Evolutionary conservation across 805 yeast genomes (phyloP).

Genomic region (Alloascoidea africana): DNA sequence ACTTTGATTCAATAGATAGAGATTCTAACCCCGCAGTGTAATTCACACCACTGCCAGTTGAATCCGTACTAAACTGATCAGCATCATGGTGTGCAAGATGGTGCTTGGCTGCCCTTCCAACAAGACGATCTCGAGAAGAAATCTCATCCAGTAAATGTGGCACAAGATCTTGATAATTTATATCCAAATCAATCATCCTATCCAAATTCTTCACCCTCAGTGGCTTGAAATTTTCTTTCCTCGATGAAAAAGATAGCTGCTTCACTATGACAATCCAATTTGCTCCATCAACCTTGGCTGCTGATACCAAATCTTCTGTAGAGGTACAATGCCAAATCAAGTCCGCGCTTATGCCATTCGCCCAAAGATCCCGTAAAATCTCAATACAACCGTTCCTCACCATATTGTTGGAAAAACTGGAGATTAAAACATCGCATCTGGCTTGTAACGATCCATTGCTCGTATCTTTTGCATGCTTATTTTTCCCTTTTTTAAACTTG

Average conservation of each 20-base stretch:
- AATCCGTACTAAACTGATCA: not conserved
- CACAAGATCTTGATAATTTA: slow-evolving; percentile 53
- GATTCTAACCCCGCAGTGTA: not conserved
- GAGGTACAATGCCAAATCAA: slow-evolving; percentile 20
- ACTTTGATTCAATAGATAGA: not conserved
- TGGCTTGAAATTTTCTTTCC: slow-evolving; percentile 54
- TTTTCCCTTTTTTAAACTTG: slow-evolving; percentile 1
- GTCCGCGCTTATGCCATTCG: slow-evolving; percentile 67
- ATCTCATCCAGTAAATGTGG: slow-evolving; percentile 22
- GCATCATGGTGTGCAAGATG: not conserved
- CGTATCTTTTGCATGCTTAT: slow-evolving; percentile 4
- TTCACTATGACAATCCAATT: slow-evolving; percentile 68
- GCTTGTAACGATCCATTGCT: slow-evolving; percentile 28
- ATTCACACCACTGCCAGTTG: not conserved
- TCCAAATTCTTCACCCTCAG: slow-evolving; percentile 53
- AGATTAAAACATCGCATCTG: slow-evolving; percentile 72
- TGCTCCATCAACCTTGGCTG: slow-evolving; percentile 56
- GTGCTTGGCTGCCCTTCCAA: not conserved
- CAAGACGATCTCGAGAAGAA: slow-evolving; percentile 9
- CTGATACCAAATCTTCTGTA: slow-evolving; percentile 47
- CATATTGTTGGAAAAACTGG: slow-evolving; percentile 44
- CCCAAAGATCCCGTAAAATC: slow-evolving; percentile 56
- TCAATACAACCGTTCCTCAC: slow-evolving; percentile 49
- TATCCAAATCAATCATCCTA: slow-evolving; percentile 51
- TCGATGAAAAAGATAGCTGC: slow-evolving; percentile 21